Percentiles rank a stretch among this genome's conserved stretches.
These are phyloP conservation scores for Gloeophyllum trabeum DNA, from an alignment of 768 basidiomycete genomes.

Conservation along the genomic window DNA sequence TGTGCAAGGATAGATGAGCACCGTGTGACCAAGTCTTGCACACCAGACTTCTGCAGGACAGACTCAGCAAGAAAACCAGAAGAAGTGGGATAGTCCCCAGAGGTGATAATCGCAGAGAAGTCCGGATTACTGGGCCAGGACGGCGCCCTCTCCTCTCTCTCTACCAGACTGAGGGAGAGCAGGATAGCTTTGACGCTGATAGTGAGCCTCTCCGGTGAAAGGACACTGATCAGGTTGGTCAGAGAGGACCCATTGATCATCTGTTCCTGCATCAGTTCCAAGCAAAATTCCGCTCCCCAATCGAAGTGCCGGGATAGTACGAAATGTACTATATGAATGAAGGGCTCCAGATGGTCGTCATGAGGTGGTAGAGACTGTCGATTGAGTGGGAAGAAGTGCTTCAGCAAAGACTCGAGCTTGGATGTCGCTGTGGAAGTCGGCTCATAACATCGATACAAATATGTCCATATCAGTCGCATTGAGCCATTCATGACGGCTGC, in stretches of 20 bases:
- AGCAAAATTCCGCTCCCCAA: constrained; percentile 69
- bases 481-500: constrained; percentile 71
- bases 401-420: constrained; percentile 65
- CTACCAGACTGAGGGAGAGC: constrained; percentile 57
- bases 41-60: constrained; percentile 48
- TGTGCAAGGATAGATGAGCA: constrained; percentile 42
- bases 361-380: constrained; percentile 46
- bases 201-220: constrained; percentile 63
- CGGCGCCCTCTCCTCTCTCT: constrained; percentile 59
- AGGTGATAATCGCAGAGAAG: constrained; percentile 42
- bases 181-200: constrained; percentile 73
- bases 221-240: constrained; percentile 24
- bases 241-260: constrained; percentile 30
- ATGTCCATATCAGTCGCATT: constrained; percentile 83
- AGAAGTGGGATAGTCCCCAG: constrained; percentile 62
- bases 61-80: constrained; percentile 48
- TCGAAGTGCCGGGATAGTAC: constrained; percentile 77
- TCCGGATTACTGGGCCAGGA: constrained; percentile 72
- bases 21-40: constrained; percentile 64
- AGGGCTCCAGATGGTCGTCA: constrained; percentile 70
- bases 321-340: constrained; percentile 74
- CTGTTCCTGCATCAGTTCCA: constrained; percentile 72
- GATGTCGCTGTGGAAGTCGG: constrained; percentile 68
- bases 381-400: constrained; percentile 69
- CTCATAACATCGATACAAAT: constrained; percentile 90